Conservation (phyloP, 208 protist species). For the Herpetomonas samuelpessoai region DNA sequence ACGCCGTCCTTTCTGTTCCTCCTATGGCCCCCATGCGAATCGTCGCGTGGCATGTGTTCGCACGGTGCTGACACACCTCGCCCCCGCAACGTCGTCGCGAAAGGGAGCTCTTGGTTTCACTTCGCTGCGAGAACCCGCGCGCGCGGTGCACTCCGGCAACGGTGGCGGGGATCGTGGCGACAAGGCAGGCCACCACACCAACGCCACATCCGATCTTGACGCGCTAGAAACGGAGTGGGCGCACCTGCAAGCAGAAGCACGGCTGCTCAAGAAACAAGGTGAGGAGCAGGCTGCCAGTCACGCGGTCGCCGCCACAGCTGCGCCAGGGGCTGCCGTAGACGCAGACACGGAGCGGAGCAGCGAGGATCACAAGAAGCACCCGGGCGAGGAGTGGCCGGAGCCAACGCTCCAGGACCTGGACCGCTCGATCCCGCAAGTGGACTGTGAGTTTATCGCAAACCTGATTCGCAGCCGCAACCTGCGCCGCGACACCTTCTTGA, state of each 20-base stretch:
- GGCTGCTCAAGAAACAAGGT: slow-evolving; percentile 9
- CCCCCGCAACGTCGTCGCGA: no score
- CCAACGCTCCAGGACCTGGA: slow-evolving; percentile 69
- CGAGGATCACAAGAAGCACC: slow-evolving; percentile 3
- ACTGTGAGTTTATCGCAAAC: slow-evolving; percentile 73
- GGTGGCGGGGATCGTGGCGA: not conserved
- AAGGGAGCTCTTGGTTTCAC: no score
- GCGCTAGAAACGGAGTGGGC: slow-evolving; percentile 15
- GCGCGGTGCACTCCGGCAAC: not conserved
- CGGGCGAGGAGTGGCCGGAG: slow-evolving; percentile 39
- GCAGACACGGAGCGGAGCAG: not conserved
- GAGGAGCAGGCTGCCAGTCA: not conserved
- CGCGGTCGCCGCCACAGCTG: not conserved
- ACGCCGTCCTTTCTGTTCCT: no score
- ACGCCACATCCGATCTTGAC: not conserved
- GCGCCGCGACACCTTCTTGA: slow-evolving; percentile 45
- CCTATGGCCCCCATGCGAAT: no score
- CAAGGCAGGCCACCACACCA: not conserved
- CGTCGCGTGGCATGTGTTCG: no score
- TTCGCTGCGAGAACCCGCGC: no score
- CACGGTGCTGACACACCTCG: no score
- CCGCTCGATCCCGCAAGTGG: slow-evolving; percentile 77
- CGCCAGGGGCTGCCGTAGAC: not conserved
- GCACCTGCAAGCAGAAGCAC: slow-evolving; percentile 14
- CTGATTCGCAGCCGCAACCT: slow-evolving; percentile 58